Percentiles rank a stretch among this genome's conserved stretches.
Evolutionary conservation across 2,329 filamentous ascomycete species (phyloP).

Genomic region (Claviceps citrina): DNA sequence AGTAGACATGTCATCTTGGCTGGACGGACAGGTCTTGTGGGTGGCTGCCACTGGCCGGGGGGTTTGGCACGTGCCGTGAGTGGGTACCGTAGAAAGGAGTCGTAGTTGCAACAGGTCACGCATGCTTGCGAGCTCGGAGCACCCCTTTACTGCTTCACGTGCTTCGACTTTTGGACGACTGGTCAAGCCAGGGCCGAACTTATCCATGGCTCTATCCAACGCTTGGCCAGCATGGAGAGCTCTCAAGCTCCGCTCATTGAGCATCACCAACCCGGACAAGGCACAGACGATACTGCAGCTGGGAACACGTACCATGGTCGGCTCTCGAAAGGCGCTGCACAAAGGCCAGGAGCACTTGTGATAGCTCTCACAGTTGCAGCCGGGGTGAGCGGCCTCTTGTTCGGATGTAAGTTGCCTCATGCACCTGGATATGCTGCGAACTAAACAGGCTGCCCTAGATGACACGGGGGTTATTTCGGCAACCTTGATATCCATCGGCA

Average conservation of each 20-base stretch:
- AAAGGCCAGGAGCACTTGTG: conserved; percentile 35
- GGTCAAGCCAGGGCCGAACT: too few species aligned
- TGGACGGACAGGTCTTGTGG: too few species aligned
- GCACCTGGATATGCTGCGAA: conserved; percentile 2
- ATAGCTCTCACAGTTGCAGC: conserved; percentile 49
- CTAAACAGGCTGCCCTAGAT: conserved; percentile 24
- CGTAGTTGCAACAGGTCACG: too few species aligned
- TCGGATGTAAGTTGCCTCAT: conserved; percentile 40
- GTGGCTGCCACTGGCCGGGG: too few species aligned
- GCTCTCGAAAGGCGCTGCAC: conserved; percentile 14
- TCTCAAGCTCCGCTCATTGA: conserved; percentile 25
- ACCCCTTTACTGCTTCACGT: too few species aligned
- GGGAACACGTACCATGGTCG: conserved; percentile 11
- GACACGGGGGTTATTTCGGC: conserved; percentile 56
- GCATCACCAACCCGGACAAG: conserved; percentile 14
- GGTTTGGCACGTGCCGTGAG: too few species aligned
- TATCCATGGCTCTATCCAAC: conserved; percentile 1
- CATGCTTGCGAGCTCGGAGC: too few species aligned
- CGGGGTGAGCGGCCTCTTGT: conserved; percentile 50
- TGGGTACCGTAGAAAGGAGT: too few species aligned
- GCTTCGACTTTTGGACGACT: too few species aligned
- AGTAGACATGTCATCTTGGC: not conserved
- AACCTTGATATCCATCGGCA: conserved; percentile 48
- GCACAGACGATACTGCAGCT: conserved; percentile 17
- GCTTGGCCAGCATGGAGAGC: conserved; percentile 17